Evolutionary conservation across 176 grass and related monocot genomes (phyloP).

Genomic region (Phyllostachys edulis): DNA sequence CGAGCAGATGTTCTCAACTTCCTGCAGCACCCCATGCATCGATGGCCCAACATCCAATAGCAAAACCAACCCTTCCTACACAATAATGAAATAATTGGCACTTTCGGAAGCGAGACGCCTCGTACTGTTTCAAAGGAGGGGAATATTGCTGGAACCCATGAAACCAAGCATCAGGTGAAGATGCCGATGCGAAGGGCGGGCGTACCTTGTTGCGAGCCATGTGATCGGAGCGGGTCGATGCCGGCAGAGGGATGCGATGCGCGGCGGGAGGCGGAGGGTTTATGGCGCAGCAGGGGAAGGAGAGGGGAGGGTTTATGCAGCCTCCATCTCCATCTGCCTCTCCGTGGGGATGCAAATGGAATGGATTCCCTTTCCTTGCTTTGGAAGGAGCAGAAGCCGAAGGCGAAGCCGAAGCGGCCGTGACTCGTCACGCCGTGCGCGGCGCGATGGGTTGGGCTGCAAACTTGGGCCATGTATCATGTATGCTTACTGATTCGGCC

Average conservation of each 20-base stretch:
- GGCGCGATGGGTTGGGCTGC: too few species aligned
- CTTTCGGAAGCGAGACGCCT: not conserved
- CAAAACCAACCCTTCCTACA: conserved; percentile 75
- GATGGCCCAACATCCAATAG: conserved; percentile 86
- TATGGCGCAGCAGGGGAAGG: not conserved
- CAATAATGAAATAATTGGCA: too few species aligned
- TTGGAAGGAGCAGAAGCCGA: too few species aligned
- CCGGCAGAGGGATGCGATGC: not conserved
- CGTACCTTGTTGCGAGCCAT: conserved; percentile 52
- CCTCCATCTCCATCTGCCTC: too few species aligned
- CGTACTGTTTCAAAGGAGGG: not conserved
- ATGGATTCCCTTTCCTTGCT: too few species aligned
- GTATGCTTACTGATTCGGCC: too few species aligned
- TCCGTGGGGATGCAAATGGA: too few species aligned
- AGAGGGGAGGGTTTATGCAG: not conserved
- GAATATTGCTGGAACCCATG: not conserved
- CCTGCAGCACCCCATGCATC: conserved; percentile 72
- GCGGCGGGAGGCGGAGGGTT: not conserved
- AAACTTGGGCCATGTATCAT: too few species aligned
- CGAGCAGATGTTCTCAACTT: conserved; percentile 66
- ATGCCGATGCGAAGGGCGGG: not conserved
- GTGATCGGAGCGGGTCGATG: not conserved
- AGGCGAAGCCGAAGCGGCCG: too few species aligned
- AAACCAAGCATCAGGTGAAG: not conserved
- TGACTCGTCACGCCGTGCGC: too few species aligned